Base-by-base conservation (phyloP, 2,329 filamentous ascomycete genomes). In the Paracorniculantispora psalliotae region DNA sequence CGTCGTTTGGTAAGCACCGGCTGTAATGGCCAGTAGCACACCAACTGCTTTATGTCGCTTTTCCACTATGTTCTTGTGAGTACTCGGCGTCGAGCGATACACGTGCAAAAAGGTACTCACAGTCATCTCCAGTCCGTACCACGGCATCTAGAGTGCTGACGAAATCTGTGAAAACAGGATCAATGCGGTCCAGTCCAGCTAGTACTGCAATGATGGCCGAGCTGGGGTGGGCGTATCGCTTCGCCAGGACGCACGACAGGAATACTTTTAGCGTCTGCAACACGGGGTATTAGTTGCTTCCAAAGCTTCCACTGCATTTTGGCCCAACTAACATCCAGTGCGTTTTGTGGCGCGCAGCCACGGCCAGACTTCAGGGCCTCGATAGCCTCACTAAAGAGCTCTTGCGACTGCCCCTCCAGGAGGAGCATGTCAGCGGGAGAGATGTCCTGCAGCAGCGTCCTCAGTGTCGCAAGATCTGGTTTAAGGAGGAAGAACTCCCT, bases 1-100 rank as follows among this genome's bases (percentile, higher is more conserved):
- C 50, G 91, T 94, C 4, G 94, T 97, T 74, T 96, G 92, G 72
- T 97, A 97, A 59, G 92, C 92, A n/a, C 93, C 92, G 10, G 92
- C 91, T 7, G 91, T 90, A 59, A 96, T 86, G 15, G 92, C 88
- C 60, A 97, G 81, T 8, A 92, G 86, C 46, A 91, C 88, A 66
- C 90, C 82, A 30, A 97, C 83, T 8, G 92, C 93, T 70, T 90
- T 92, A 64, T 87, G 82, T 59, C 92, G 87, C 54, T 94, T 70
- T 41, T 89, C 83, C 68, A 89, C 89, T 92, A 7, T 55, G 30
- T n/a, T 54, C 49, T 37, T n/a, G 44, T 50, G 3, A 53, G 41
- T 17, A 23, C 35, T 48, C 23, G 6, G 17, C 19, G 30, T 23
- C 15, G 17, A n/a, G 15, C 8, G 15, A 28, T 17, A n/a, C 21